These are phyloP conservation scores for Cyamopsis tetragonoloba DNA, from an alignment of 306 rosid genomes.

Conservation along the genomic window DNA sequence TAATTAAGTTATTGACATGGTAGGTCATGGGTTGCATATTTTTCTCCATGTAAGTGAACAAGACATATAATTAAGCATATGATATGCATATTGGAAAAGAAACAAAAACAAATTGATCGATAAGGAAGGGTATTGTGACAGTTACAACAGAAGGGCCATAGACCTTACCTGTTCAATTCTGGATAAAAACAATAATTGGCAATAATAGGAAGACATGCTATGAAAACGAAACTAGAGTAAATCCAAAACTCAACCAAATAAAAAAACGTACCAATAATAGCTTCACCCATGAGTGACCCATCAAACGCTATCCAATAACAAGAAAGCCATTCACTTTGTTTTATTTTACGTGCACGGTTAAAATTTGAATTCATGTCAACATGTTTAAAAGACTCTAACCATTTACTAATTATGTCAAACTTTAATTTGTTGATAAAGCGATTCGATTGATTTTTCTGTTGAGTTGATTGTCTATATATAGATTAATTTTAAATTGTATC, in stretches of 20 bases:
- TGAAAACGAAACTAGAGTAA: constrained; percentile 40
- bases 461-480: too few species aligned
- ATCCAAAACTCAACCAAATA: constrained; percentile 33
- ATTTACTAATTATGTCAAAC: too few species aligned
- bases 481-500: too few species aligned
- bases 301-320: constrained; percentile 31
- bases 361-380: too few species aligned
- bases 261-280: constrained; percentile 26
- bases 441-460: too few species aligned
- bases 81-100: constrained; percentile 2
- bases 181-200: constrained; percentile 52
- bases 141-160: constrained; percentile 27
- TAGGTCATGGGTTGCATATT: constrained; percentile 4
- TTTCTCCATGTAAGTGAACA: not conserved
- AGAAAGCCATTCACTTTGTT: too few species aligned
- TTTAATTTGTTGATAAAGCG: too few species aligned
- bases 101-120: constrained; percentile 12
- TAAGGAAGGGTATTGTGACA: constrained; percentile 24
- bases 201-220: constrained; percentile 40
- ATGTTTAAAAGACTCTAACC: too few species aligned
- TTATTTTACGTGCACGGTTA: too few species aligned
- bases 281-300: constrained; percentile 22
- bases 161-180: constrained; percentile 15
- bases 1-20: not conserved
- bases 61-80: constrained; percentile 1